These are phyloP conservation scores for Tripidium arundinaceum DNA, from an alignment of 202 grass and related monocot species.

Conservation along the genomic window DNA sequence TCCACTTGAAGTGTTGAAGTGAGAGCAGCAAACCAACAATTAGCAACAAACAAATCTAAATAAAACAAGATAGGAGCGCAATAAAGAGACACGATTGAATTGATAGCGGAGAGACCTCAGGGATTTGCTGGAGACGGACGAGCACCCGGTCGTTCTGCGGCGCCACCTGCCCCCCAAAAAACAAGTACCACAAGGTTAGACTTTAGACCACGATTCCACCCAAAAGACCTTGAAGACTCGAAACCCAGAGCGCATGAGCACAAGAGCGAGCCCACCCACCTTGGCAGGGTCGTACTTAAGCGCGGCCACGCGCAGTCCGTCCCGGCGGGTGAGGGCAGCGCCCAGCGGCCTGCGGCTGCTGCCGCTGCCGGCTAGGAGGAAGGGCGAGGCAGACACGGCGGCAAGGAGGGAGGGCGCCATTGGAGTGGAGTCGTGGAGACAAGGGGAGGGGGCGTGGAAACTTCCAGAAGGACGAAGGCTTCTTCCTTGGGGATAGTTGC, in stretches of 20 bases:
- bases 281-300: conserved; percentile 75
- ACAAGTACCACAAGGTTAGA: conserved; percentile 10
- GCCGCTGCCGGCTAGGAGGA: conserved; percentile 37
- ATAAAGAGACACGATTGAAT: neutral
- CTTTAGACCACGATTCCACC: conserved; percentile 29
- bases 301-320: conserved; percentile 45
- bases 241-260: neutral
- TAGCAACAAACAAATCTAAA: neutral
- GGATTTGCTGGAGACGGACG: conserved; percentile 89
- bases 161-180: conserved; percentile 52
- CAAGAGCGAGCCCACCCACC: conserved; percentile 14
- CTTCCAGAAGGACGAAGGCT: conserved; percentile 15
- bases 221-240: neutral
- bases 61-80: neutral
- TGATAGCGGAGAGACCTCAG: conserved; percentile 49
- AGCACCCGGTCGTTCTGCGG: conserved; percentile 94
- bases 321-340: conserved; percentile 26
- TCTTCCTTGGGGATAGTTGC: neutral
- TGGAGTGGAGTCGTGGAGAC: neutral
- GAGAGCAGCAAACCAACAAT: neutral
- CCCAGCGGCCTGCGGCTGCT: neutral
- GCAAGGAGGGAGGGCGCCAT: conserved; percentile 48
- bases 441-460: neutral
- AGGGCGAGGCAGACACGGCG: conserved; percentile 35
- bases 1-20: neutral